Conservation (phyloP, 306 rosid species). For the Dryas drummondii region DNA sequence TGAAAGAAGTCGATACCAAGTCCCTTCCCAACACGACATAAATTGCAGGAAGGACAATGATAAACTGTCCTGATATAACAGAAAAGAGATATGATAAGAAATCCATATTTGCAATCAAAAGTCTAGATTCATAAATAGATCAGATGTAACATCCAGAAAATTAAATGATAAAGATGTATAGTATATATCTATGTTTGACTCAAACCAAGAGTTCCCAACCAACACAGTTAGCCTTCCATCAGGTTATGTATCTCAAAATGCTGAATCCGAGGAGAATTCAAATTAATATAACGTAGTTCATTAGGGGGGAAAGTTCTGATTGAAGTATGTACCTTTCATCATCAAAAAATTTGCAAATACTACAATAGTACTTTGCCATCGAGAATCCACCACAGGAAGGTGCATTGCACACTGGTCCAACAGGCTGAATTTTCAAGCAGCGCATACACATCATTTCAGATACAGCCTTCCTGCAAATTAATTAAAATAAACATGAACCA, state of each 20-base stretch:
- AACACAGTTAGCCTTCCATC: neutral
- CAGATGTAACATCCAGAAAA: neutral
- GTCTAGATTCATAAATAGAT: neutral
- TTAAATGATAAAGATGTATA: neutral
- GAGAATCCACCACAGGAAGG: conserved; percentile 70
- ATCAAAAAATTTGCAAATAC: conserved; percentile 80
- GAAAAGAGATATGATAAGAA: neutral
- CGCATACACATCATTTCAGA: conserved; percentile 87
- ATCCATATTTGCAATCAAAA: neutral
- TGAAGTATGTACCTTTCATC: conserved; percentile 63
- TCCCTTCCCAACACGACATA: conserved; percentile 87
- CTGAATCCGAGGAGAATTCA: neutral
- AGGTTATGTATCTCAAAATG: neutral
- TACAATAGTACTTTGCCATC: conserved; percentile 80
- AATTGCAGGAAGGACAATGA: conserved; percentile 90
- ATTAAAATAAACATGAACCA: conserved; percentile 18
- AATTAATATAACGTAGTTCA: conserved; percentile 13
- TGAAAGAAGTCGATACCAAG: conserved; percentile 85
- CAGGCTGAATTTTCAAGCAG: conserved; percentile 67
- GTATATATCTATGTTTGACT: neutral
- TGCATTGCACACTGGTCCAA: conserved; percentile 66
- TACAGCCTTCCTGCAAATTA: conserved; percentile 69
- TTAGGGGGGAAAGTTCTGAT: neutral
- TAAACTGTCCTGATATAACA: conserved; percentile 57
- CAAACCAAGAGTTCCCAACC: neutral